A percentile compares a stretch with the other conserved stretches of the same genome.
Evolutionary conservation across 345 rosid genomes (phyloP).

Genomic region (Brassica juncea): DNA sequence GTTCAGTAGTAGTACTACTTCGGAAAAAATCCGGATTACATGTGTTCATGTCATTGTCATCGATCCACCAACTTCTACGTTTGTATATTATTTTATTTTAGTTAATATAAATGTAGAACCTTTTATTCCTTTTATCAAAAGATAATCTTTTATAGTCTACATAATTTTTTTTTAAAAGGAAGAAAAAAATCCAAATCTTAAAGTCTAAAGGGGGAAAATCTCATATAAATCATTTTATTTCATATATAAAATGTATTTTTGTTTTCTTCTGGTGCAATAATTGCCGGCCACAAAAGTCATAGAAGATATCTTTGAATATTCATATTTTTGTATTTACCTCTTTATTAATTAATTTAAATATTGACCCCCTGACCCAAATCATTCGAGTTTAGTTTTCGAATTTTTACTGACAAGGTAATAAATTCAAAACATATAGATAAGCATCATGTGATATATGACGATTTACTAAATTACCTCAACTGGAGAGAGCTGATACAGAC

Average conservation of each 20-base stretch:
- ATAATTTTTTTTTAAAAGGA: not conserved
- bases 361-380: not conserved
- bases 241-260: not conserved
- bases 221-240: not conserved
- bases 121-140: not conserved
- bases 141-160: not conserved
- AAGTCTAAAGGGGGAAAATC: not conserved
- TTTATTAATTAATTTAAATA: not conserved
- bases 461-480: slow-evolving; percentile 21
- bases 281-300: not conserved
- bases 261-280: slow-evolving; percentile 9
- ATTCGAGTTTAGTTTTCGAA: not conserved
- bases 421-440: not conserved
- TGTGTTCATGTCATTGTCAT: not conserved
- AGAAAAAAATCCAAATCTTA: not conserved
- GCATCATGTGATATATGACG: not conserved
- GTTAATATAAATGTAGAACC: not conserved
- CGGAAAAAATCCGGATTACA: not conserved
- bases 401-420: not conserved
- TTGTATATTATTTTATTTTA: not conserved
- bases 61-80: not conserved
- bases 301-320: not conserved
- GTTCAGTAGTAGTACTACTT: not conserved
- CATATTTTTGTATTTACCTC: not conserved
- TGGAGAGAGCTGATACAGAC: slow-evolving; percentile 38